phyloP scores from a whole-genome alignment of 2,329 filamentous ascomycete species.

The Pseudogymnoascus sp. region DNA sequence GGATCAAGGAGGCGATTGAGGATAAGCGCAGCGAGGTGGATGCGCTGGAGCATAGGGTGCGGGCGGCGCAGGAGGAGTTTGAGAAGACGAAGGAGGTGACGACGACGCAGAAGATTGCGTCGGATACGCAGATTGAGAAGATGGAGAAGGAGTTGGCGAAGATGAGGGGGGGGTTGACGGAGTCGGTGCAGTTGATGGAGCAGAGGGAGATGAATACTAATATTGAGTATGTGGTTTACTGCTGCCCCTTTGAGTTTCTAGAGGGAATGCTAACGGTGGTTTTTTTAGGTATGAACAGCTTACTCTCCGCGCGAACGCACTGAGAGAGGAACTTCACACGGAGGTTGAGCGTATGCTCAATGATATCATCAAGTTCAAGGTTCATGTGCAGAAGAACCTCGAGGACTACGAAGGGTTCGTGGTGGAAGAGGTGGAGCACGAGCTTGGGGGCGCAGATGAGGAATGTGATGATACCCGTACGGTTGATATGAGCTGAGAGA shows the following conservation, averaged over 20 bases:
- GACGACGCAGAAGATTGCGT: slow-evolving; percentile 77
- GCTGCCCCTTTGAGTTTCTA: neutral
- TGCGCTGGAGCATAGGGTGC: slow-evolving; percentile 78
- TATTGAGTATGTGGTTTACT: slow-evolving; percentile 64
- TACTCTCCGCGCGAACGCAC: slow-evolving; percentile 70
- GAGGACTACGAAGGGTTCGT: slow-evolving; percentile 95
- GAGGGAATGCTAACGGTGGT: slow-evolving; percentile 16
- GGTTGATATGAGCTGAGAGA: slow-evolving; percentile 37
- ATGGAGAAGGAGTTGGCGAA: slow-evolving; percentile 97
- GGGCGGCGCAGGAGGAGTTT: slow-evolving; percentile 86
- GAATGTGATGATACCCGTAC: slow-evolving; percentile 45
- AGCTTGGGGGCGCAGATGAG: slow-evolving; percentile 59
- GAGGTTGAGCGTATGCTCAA: slow-evolving; percentile 94
- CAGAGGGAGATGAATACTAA: slow-evolving; percentile 95
- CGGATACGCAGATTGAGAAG: slow-evolving; percentile 92
- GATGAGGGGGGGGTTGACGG: slow-evolving; percentile 76
- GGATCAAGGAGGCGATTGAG: slow-evolving; percentile 93
- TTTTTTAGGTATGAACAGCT: slow-evolving; percentile 74
- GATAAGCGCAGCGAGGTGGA: slow-evolving; percentile 92
- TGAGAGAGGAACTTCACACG: slow-evolving; percentile 96
- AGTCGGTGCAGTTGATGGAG: slow-evolving; percentile 86
- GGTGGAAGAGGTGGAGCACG: slow-evolving; percentile 83
- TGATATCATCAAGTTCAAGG: slow-evolving; percentile 97
- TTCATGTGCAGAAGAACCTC: slow-evolving; percentile 85
- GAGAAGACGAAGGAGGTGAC: slow-evolving; percentile 86